Conservation (phyloP, 2,329 filamentous ascomycete species). For the Myotisia sp. region DNA sequence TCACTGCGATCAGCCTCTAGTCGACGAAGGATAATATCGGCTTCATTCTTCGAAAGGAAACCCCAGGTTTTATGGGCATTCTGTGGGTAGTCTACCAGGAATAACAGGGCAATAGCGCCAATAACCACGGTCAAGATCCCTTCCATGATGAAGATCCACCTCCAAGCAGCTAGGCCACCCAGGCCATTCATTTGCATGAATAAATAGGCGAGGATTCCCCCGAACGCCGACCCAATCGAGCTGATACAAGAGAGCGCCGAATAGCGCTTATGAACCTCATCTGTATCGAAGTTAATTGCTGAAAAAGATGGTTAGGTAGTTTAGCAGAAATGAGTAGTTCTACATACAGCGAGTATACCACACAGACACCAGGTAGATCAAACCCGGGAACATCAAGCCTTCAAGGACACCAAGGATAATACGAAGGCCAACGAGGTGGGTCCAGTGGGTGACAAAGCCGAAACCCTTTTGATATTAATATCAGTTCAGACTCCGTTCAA, state of each 20-base stretch:
- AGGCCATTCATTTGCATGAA: conserved; percentile 20
- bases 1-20: conserved; percentile 47
- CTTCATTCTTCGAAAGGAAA: conserved; percentile 41
- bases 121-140: conserved; percentile 20
- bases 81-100: conserved; percentile 23
- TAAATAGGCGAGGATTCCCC: conserved; percentile 42
- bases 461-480: conserved; percentile 24
- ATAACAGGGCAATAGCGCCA: conserved; percentile 16
- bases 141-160: conserved; percentile 27
- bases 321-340: too few relatives aligned
- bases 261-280: conserved; percentile 45
- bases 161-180: conserved; percentile 18
- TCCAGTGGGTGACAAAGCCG: conserved; percentile 28
- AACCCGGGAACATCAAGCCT: conserved; percentile 39
- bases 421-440: conserved; percentile 34
- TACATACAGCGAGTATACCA: conserved; percentile 51
- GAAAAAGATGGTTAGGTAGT: too few relatives aligned
- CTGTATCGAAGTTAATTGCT: too few relatives aligned
- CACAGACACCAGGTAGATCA: conserved; percentile 46
- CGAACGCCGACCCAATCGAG: conserved; percentile 46
- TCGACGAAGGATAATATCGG: conserved; percentile 21
- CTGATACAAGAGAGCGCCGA: conserved; percentile 48
- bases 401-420: conserved; percentile 41
- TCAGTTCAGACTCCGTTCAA: conserved; percentile 34
- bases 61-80: too few relatives aligned